A percentile compares a stretch with the other conserved stretches of the same genome.
Evolutionary conservation across 2,329 filamentous ascomycete genomes (phyloP).

Genomic region (Colletotrichum spaethianum): DNA sequence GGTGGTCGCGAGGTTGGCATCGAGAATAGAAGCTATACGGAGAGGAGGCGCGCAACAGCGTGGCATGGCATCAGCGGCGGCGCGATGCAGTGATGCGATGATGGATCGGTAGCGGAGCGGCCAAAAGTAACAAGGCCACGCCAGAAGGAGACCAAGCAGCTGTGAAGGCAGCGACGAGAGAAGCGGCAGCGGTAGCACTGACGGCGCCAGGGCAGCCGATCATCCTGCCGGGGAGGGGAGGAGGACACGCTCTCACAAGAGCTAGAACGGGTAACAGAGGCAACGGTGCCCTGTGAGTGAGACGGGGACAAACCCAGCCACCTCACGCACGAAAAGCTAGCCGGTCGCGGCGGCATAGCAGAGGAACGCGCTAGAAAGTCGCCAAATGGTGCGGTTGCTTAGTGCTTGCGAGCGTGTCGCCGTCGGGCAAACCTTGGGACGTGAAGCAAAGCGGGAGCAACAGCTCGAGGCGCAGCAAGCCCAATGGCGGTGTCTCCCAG

Average conservation of each 20-base stretch:
- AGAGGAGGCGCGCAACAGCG: not conserved
- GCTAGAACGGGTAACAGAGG: slow-evolving; percentile 8
- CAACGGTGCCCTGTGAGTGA: slow-evolving; percentile 28
- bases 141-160: slow-evolving; percentile 16
- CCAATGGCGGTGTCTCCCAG: slow-evolving; percentile 1
- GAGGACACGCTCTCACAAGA: not conserved
- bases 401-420: slow-evolving; percentile 11
- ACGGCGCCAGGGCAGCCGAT: slow-evolving; percentile 8
- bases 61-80: slow-evolving; percentile 34
- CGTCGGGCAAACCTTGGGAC: slow-evolving; percentile 11
- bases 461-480: slow-evolving; percentile 30
- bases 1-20: slow-evolving; percentile 2
- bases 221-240: not conserved
- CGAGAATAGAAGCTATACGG: slow-evolving; percentile 35
- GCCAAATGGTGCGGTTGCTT: slow-evolving; percentile 13
- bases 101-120: slow-evolving; percentile 24
- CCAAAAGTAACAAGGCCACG: slow-evolving; percentile 20
- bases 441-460: slow-evolving; percentile 1
- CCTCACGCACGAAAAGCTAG: slow-evolving; percentile 25
- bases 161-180: slow-evolving; percentile 11
- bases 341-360: slow-evolving; percentile 18
- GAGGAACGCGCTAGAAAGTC: slow-evolving; percentile 40
- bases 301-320: slow-evolving; percentile 14
- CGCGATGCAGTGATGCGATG: slow-evolving; percentile 34
- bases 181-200: slow-evolving; percentile 4